phyloP scores from a whole-genome alignment of 2,329 filamentous ascomycete species.

The Lithohypha guttulata region DNA sequence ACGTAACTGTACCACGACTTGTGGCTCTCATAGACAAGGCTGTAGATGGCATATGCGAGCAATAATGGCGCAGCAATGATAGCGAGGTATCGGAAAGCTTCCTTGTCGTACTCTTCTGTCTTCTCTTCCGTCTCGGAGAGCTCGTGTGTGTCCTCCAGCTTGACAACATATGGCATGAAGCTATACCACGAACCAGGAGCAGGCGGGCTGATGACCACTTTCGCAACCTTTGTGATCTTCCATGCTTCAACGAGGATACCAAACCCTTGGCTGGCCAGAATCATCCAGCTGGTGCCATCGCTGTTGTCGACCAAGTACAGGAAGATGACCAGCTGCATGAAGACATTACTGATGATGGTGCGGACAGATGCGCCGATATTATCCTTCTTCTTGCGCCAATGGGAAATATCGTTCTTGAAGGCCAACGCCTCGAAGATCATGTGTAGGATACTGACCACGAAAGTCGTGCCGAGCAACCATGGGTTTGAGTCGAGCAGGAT shows the following conservation, averaged over 20 bases:
- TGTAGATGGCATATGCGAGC: constrained; percentile 81
- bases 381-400: constrained; percentile 99
- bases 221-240: constrained; percentile 94
- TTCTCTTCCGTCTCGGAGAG: constrained; percentile 92
- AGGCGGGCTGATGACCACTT: constrained; percentile 67
- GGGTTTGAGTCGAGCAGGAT: constrained; percentile 89
- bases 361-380: constrained; percentile 93
- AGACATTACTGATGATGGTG: constrained; percentile 90
- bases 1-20: constrained; percentile 98
- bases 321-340: constrained; percentile 95
- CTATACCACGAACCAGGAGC: constrained; percentile 59
- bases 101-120: constrained; percentile 96
- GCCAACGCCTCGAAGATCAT: constrained; percentile 92
- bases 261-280: constrained; percentile 81
- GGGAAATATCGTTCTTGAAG: constrained; percentile 93
- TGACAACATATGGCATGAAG: constrained; percentile 66
- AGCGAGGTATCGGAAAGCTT: constrained; percentile 97
- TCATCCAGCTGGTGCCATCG: constrained; percentile 98
- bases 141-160: constrained; percentile 93
- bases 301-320: constrained; percentile 95
- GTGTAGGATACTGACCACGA: constrained; percentile 75
- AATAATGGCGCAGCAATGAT: constrained; percentile 81
- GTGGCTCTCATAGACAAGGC: constrained; percentile 81
- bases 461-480: constrained; percentile 76
- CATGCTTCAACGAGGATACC: constrained; percentile 71